Base-by-base conservation (phyloP, 2,329 filamentous ascomycete genomes). In the Epichloe baconii region DNA sequence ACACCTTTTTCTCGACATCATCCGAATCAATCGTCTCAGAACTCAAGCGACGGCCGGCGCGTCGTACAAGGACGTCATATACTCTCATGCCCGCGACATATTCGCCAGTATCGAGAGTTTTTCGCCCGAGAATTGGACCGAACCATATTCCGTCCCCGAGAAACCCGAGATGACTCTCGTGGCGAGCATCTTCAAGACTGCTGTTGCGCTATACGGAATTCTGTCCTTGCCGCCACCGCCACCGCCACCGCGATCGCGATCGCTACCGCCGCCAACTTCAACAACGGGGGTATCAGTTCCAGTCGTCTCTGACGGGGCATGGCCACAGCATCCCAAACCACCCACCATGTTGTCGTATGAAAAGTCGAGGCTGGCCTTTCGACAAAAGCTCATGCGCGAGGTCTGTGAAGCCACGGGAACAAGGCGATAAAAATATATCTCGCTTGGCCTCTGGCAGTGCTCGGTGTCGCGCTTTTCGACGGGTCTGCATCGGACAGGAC, bases 361-460 rank as follows among this genome's bases (percentile, higher is more conserved):
- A 11, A 37, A n/a, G 21, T 42, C 45, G 8, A 52, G 31, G 35
- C 31, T 48, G 8, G 44, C 45, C 3, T 36, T 44, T 34, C 50
- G 50, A 17, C n/a, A 38, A 6, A 45, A 35, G 26, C 44, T 48
- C 37, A 42, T 52, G 44, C 50, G 40, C 3, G 37, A 43, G 17
- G 41, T 44, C 26, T 23, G 38, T n/a, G 38, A 44, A 35, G 50
- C 50, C 7, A 52, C 41, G 40, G 12, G 8, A 43, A 15, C 7
- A 19, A n/a, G 3, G 38, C 44, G 5, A 8, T 40, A 8, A 52
- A 48, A 12, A 19, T 52, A 11, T 52, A 38, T 8, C 38, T 48
- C 3, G 19, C 44, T n/a, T 52, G 50, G 50, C 50, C 50, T 3
- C 17, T 52, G 40, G 45, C 50, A 7, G 50, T 52, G n/a, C 50